Conservation (phyloP, 2,329 filamentous ascomycete genomes). For the Orbilia javanica region DNA sequence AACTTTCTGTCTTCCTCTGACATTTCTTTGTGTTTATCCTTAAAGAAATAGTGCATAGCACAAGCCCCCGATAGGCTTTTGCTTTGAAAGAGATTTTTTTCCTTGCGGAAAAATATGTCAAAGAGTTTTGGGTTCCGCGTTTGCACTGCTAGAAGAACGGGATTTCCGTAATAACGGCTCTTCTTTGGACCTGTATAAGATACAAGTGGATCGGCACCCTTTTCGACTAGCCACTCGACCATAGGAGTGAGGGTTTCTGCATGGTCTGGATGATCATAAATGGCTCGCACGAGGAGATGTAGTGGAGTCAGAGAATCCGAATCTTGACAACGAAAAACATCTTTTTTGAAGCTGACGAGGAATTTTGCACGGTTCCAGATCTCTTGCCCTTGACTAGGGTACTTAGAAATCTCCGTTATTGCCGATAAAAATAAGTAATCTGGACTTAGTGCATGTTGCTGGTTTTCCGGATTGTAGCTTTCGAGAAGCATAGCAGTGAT, state of each 20-base stretch:
- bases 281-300: neutral
- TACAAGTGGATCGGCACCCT: too few relatives aligned
- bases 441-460: too few relatives aligned
- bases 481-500: too few relatives aligned
- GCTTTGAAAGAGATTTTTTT: neutral
- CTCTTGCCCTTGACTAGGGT: too few relatives aligned
- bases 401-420: too few relatives aligned
- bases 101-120: neutral
- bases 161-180: neutral
- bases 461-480: too few relatives aligned
- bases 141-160: slow-evolving; percentile 11
- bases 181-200: neutral
- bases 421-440: too few relatives aligned
- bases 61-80: neutral
- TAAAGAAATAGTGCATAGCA: neutral
- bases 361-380: too few relatives aligned
- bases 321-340: too few relatives aligned
- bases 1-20: neutral
- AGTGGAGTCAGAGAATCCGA: neutral
- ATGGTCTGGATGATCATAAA: slow-evolving; percentile 6
- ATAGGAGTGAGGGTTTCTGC: neutral
- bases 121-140: slow-evolving; percentile 12
- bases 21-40: neutral
- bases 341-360: too few relatives aligned
- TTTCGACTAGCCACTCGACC: neutral